A percentile compares a stretch with the other conserved stretches of the same genome.
Evolutionary conservation across 495 filamentous ascomycete species (phyloP).

Genomic region (Alectoria sarmentosa): DNA sequence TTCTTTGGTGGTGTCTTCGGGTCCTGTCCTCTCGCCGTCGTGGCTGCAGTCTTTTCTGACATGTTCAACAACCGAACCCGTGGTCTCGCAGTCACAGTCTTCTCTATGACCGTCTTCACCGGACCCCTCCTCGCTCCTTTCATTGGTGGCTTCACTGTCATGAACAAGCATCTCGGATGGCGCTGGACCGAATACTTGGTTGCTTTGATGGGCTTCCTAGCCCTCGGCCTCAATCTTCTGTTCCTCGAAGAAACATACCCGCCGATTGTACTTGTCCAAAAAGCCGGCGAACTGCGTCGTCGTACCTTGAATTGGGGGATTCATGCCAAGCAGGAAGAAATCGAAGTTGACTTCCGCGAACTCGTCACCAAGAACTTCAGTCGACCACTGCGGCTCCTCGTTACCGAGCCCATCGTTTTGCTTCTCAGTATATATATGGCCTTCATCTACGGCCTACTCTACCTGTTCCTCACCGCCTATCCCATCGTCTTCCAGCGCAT

Average conservation of each 20-base stretch:
- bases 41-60: neutral
- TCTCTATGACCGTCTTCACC: neutral
- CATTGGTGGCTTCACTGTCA: neutral
- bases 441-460: constrained; percentile 1
- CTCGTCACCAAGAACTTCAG: too few relatives aligned
- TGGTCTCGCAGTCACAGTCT: neutral
- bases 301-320: too few relatives aligned
- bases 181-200: neutral
- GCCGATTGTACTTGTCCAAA: too few relatives aligned
- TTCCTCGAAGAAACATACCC: too few relatives aligned
- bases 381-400: neutral
- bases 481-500: constrained; percentile 29
- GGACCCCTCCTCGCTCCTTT: neutral
- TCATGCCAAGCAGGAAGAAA: neutral
- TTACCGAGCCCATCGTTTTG: neutral
- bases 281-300: too few relatives aligned
- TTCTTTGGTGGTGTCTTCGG: neutral
- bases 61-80: neutral
- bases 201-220: neutral
- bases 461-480: constrained; percentile 18
- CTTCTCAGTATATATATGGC: neutral
- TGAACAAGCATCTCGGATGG: neutral
- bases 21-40: neutral
- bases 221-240: too few relatives aligned
- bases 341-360: too few relatives aligned